Evolutionary conservation across 176 grass and related monocot genomes (phyloP).

Genomic region (Oryza meyeriana): DNA sequence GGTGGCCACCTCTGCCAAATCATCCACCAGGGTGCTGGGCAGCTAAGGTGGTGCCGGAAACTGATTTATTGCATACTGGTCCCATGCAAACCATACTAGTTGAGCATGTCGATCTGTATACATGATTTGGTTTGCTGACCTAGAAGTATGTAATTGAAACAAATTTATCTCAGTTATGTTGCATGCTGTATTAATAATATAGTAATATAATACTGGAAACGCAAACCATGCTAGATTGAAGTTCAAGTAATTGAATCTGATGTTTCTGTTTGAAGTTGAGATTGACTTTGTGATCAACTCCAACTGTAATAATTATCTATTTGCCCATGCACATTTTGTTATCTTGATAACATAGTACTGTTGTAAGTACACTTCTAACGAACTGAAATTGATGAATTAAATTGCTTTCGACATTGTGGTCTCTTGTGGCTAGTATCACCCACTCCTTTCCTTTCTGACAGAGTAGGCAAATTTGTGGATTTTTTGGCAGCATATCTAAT

Average conservation of each 20-base stretch:
- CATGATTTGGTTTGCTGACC: not conserved
- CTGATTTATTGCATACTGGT: not conserved
- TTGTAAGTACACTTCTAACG: not conserved
- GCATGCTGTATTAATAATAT: not conserved
- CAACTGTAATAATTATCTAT: not conserved
- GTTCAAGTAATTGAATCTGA: not conserved
- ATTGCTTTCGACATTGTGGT: not conserved
- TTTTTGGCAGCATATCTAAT: not conserved
- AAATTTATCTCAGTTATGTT: not conserved
- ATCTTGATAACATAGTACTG: not conserved
- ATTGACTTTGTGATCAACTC: not conserved
- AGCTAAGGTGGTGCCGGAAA: not conserved
- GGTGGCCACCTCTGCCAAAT: not conserved
- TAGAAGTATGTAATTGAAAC: not conserved
- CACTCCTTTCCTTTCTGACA: not conserved
- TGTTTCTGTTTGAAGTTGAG: conserved; percentile 21
- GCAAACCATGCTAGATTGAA: not conserved
- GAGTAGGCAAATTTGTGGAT: not conserved
- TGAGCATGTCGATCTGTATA: not conserved
- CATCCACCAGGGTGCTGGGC: not conserved
- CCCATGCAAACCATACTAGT: not conserved
- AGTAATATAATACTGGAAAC: not conserved
- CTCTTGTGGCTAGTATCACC: not conserved
- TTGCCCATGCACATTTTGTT: not conserved
- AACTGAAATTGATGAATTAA: not conserved